These are phyloP conservation scores for Bipolaris sorokiniana DNA, from an alignment of 2,329 filamentous ascomycete species.

Conservation along the genomic window DNA sequence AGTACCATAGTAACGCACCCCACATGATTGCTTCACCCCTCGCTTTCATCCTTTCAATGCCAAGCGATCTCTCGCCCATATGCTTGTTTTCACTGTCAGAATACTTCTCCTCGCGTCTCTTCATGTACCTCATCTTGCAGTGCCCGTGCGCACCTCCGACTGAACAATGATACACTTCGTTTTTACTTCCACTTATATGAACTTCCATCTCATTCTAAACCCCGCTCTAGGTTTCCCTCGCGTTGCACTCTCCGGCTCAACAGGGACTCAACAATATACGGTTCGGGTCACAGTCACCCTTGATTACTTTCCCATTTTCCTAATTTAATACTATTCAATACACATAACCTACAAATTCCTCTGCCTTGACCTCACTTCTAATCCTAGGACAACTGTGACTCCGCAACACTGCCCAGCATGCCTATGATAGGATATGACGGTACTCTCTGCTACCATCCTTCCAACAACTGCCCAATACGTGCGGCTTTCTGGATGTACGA, in stretches of 20 bases:
- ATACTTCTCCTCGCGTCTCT: neutral
- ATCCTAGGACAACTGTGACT: neutral
- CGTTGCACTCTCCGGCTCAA: neutral
- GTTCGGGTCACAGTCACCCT: neutral
- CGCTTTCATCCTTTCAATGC: neutral
- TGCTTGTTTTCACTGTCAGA: neutral
- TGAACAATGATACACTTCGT: neutral
- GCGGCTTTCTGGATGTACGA: constrained; percentile 54
- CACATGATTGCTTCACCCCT: neutral
- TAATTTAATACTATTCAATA: neutral
- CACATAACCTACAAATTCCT: neutral
- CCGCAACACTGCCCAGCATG: constrained; percentile 1
- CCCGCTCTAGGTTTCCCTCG: neutral
- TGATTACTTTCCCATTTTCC: neutral
- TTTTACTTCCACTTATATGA: neutral
- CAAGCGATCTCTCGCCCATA: no score
- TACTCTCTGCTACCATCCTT: constrained; percentile 37
- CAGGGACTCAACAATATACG: neutral
- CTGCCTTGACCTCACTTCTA: neutral
- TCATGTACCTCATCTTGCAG: neutral
- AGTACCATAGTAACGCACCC: neutral
- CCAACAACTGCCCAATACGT: constrained; percentile 49
- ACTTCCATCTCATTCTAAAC: neutral
- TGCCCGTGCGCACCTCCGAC: neutral
- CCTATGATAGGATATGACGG: constrained; percentile 17